These are phyloP conservation scores for Mycena indigotica DNA, from an alignment of 768 basidiomycete genomes.

Conservation along the genomic window DNA sequence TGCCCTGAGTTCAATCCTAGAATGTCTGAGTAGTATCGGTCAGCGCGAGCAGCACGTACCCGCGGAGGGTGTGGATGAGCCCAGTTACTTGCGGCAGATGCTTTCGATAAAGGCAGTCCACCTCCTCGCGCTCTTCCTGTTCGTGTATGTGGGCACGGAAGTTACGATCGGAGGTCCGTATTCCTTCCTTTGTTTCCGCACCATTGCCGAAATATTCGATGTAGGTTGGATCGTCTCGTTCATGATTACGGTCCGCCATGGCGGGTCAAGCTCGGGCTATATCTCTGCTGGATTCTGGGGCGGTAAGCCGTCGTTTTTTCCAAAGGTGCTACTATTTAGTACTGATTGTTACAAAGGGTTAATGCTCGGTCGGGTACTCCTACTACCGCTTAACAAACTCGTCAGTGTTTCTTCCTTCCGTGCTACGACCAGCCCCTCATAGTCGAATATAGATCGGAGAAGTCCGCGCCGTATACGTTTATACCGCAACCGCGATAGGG, in stretches of 20 bases:
- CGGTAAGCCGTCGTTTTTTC: conserved; percentile 12
- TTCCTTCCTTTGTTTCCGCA: neutral
- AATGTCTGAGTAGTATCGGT: neutral
- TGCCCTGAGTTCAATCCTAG: neutral
- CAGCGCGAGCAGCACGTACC: neutral
- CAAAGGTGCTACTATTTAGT: neutral
- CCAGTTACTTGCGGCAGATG: conserved; percentile 24
- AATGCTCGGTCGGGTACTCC: neutral
- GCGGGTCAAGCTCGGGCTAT: conserved; percentile 45
- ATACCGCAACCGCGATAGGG: neutral
- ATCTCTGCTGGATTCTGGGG: conserved; percentile 50
- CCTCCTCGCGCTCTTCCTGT: conserved; percentile 42
- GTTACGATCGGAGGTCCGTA: conserved; percentile 37
- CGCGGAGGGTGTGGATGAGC: neutral
- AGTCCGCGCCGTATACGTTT: conserved; percentile 1
- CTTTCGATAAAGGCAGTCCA: conserved; percentile 35
- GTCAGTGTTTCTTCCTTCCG: neutral
- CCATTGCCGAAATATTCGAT: neutral
- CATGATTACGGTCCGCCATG: conserved; percentile 39
- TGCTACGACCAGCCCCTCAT: neutral
- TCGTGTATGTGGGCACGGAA: conserved; percentile 45
- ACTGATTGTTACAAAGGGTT: neutral
- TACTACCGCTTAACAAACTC: neutral
- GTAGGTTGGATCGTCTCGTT: conserved; percentile 51
- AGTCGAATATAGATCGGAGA: neutral